Evolutionary conservation across 2,329 filamentous ascomycete genomes (phyloP), one percentile per base, ranked within the genome.

Genomic region (Alternaria conjuncta): DNA sequence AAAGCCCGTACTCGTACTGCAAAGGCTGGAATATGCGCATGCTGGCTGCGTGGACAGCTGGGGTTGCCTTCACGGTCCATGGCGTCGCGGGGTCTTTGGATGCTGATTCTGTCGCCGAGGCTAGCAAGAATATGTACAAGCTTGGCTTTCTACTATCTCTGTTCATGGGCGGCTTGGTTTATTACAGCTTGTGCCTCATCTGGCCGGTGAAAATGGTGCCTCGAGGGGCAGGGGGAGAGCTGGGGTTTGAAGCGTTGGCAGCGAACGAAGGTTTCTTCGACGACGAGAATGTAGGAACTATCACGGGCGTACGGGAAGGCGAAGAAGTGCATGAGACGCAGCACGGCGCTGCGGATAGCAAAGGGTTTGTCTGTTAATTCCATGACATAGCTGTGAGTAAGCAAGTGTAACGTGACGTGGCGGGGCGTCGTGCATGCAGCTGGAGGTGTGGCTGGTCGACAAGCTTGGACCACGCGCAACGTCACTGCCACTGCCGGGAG

Each of bases 11-110:
- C 53, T 61, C 61, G 2, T 71, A 69, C 60, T 68, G 67, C 43
- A 71, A 68, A 49, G 68, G 68, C 20, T 71, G 68, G 68, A 69
- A 71, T 25, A 18, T 71, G 54, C 60, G 67, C n/a, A 71, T 71
- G 68, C 54, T 71, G 3, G 63, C 60, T 50, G 67, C 69, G 1
- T 71, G 67, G 67, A 18, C 64, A 3, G 57, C 68, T 3, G 68
- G 68, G 20, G 68, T 71, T 18, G 65, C 67, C n/a, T 68, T 71
- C 43, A 69, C 66, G 0, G 68, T 69, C 2, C 68, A 71, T 23
- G 68, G 68, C 18, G 68, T 71, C 8, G 67, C 68, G 2, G 68
- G 68, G 6, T 65, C 64, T 12, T 26, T 71, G 55, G 25, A 71
- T 30, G 65, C 68, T 4, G 53, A 53, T 15, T 66, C 68, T 4